Evolutionary conservation across 192 early-diverging fungal species (phyloP), one percentile per base, ranked within the genome.

Genomic region (Backusella sp.): DNA sequence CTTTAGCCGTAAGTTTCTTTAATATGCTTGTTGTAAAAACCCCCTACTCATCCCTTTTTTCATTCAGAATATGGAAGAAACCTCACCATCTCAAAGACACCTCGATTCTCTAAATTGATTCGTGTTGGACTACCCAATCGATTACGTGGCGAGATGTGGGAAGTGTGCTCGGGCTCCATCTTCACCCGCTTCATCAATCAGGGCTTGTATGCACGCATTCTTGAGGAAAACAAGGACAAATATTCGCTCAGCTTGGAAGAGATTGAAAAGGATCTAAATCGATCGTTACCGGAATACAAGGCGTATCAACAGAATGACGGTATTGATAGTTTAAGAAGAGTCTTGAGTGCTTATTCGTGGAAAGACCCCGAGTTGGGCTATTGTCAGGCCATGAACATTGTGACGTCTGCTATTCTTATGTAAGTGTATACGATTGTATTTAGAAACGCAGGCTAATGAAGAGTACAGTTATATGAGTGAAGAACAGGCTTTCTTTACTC

Each of bases 311-410:
- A 81, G 1, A 82, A 85, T 30, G 90, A 96, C 80, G 96, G 96
- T 0, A 96, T 97, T 76, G 88, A 92, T 53, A 89, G 93, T 19
- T 79, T 97, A 73, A 86, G 96, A 28, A 87, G 94, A 6, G 95
- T 96, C 12, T 84, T 97, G 32, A 90, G 86, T 66, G 89, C 91
- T 7, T 92, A 92, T 67, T 86, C 89, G 35, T 85, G 88, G 84
- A 89, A 86, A 56, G 84, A 91, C 68, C 82, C 90, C 2, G 93
- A 95, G 74, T 89, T 97, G 30, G 96, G 96, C 7, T 97, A 97
- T 86, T 97, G 96, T 83, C 96, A 97, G 80, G 95, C 96, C 1
- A 97, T 97, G 96, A 97, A 97, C 81, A 94, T 97, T 84, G 89
- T 97, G 5, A 94, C 93, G 41, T 93, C 91, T 23, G 91, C 94